These are phyloP conservation scores for Aspergillus niger DNA, from an alignment of 2,329 filamentous ascomycete genomes.

Conservation along the genomic window DNA sequence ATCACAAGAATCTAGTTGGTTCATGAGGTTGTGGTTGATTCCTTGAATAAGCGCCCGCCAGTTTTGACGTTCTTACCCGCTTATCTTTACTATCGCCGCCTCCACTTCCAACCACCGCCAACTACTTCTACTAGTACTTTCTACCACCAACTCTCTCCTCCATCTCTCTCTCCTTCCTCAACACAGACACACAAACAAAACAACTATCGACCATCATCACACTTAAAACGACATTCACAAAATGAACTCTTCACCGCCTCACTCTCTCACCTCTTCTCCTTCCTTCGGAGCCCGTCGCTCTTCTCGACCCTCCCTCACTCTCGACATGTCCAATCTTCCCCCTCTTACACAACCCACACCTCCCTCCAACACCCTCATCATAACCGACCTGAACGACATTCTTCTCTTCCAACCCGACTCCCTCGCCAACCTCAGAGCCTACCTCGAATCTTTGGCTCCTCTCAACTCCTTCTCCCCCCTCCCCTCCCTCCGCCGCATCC, in stretches of 20 bases:
- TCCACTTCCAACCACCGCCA: neutral
- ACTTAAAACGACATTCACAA: slow-evolving; percentile 7
- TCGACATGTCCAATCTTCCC: slow-evolving; percentile 50
- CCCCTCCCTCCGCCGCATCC: slow-evolving; percentile 53
- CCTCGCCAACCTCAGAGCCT: slow-evolving; percentile 45
- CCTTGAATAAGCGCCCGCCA: slow-evolving; percentile 3
- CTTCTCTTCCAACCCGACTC: slow-evolving; percentile 50
- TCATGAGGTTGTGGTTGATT: neutral
- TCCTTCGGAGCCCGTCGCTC: slow-evolving; percentile 25
- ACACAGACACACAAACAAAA: neutral
- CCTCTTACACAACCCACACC: slow-evolving; percentile 48
- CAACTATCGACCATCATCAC: neutral
- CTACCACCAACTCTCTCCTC: neutral
- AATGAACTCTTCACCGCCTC: slow-evolving; percentile 28
- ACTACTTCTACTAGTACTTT: neutral
- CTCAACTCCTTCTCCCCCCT: slow-evolving; percentile 56
- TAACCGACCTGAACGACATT: slow-evolving; percentile 51
- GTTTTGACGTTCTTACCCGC: neutral
- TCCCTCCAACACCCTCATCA: slow-evolving; percentile 54
- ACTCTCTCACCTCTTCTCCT: slow-evolving; percentile 29
- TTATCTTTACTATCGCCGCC: neutral
- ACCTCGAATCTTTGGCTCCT: slow-evolving; percentile 44
- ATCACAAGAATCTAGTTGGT: neutral
- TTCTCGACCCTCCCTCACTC: slow-evolving; percentile 42
- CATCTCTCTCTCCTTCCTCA: neutral